These are phyloP conservation scores for Nicotiana undulata DNA, from an alignment of 257 asterid genomes.

Conservation along the genomic window DNA sequence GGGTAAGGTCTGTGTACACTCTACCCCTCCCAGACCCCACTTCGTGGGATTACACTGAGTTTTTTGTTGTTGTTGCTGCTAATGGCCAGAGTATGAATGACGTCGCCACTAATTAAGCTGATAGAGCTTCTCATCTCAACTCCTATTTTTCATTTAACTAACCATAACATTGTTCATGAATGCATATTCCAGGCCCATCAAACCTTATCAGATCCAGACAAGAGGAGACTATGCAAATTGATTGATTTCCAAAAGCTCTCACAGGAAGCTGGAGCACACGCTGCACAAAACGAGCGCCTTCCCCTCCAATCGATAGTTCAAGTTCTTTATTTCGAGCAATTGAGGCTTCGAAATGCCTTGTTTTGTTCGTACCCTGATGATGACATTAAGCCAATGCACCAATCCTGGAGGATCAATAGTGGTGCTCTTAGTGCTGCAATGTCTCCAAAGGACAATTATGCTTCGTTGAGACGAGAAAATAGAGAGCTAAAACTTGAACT, in stretches of 20 bases:
- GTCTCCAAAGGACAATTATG: constrained; percentile 92
- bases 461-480: constrained; percentile 83
- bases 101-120: neutral
- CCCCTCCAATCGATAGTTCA: constrained; percentile 89
- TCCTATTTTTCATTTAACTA: too few species aligned
- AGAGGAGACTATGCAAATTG: constrained; percentile 66
- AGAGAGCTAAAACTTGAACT: constrained; percentile 87
- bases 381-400: constrained; percentile 76
- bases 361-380: constrained; percentile 70
- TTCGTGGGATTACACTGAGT: too few species aligned
- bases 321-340: constrained; percentile 83
- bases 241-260: constrained; percentile 87
- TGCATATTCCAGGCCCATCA: constrained; percentile 61
- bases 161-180: neutral
- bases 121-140: too few species aligned
- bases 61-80: too few species aligned
- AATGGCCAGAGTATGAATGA: neutral
- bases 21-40: too few species aligned
- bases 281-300: constrained; percentile 94
- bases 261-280: constrained; percentile 90
- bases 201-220: constrained; percentile 64
- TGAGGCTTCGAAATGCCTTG: constrained; percentile 67
- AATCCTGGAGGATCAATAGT: constrained; percentile 80
- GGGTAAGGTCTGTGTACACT: too few species aligned
- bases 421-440: constrained; percentile 91